Evolutionary conservation across 2,329 filamentous ascomycete species (phyloP).

Genomic region (Trichophyton simii): DNA sequence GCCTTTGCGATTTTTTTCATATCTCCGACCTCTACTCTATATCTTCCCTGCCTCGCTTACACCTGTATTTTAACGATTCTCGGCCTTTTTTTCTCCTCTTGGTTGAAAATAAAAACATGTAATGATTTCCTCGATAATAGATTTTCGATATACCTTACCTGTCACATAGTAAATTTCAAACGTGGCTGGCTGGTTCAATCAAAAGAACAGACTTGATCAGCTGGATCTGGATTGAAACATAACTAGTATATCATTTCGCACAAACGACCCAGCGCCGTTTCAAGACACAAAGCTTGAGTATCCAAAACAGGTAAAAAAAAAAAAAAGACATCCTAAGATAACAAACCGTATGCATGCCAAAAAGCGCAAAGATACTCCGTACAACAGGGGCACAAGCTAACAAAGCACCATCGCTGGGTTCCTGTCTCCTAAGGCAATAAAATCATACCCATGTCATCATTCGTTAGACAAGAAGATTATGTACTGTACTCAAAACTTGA

Average conservation of each 20-base stretch:
- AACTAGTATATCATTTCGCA: neutral
- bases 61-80: neutral
- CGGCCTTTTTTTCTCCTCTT: neutral
- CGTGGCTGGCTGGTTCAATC: neutral
- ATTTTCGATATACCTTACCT: neutral
- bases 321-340: neutral
- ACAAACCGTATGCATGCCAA: neutral
- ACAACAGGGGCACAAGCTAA: neutral
- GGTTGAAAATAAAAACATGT: neutral
- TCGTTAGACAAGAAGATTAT: slow-evolving; percentile 1
- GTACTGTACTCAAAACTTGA: neutral
- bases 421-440: neutral
- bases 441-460: slow-evolving; percentile 1
- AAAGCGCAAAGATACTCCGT: neutral
- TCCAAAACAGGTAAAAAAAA: neutral
- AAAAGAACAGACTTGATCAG: neutral
- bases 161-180: neutral
- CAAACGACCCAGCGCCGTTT: neutral
- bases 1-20: neutral
- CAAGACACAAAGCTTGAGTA: neutral
- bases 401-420: neutral
- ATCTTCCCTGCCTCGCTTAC: neutral
- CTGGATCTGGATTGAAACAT: neutral
- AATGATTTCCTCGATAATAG: neutral
- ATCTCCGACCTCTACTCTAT: neutral